phyloP scores from a whole-genome alignment of 2,329 filamentous ascomycete species.

The Phialocephala sp. region DNA sequence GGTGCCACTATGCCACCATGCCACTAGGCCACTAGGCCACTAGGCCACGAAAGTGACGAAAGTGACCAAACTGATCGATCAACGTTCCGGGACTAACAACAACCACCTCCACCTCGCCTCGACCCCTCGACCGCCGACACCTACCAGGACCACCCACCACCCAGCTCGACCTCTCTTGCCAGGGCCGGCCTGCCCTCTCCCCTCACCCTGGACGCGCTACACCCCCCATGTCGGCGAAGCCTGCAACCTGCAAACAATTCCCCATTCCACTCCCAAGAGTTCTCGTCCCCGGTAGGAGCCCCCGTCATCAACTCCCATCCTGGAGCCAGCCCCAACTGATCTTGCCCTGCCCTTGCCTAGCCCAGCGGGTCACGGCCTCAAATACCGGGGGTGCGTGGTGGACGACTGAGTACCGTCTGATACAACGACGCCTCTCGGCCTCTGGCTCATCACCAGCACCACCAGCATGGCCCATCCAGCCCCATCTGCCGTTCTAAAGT shows the following conservation, averaged over 20 bases:
- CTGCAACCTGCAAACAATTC: constrained; percentile 8
- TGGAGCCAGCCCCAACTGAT: not conserved
- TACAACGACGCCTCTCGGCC: constrained; percentile 22
- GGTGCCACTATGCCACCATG: no score
- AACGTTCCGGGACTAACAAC: not conserved
- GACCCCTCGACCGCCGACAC: not conserved
- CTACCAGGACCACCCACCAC: no score
- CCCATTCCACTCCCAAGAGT: not conserved
- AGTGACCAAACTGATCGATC: constrained; percentile 11
- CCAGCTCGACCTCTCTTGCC: not conserved
- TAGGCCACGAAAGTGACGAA: no score
- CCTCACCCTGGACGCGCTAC: no score
- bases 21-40: no score
- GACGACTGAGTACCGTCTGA: constrained; percentile 27
- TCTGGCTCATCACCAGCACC: constrained; percentile 2
- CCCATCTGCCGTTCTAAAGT: constrained; percentile 10
- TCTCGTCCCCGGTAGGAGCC: not conserved
- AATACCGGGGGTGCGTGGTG: constrained; percentile 31
- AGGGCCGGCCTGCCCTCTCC: not conserved
- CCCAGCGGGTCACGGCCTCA: constrained; percentile 30
- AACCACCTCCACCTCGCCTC: not conserved
- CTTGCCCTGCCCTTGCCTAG: constrained; percentile 7
- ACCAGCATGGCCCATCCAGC: constrained; percentile 5
- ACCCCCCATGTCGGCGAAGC: not conserved
- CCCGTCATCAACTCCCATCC: not conserved